These are phyloP conservation scores for Fraxinus americana DNA, from an alignment of 257 asterid species.

Conservation along the genomic window DNA sequence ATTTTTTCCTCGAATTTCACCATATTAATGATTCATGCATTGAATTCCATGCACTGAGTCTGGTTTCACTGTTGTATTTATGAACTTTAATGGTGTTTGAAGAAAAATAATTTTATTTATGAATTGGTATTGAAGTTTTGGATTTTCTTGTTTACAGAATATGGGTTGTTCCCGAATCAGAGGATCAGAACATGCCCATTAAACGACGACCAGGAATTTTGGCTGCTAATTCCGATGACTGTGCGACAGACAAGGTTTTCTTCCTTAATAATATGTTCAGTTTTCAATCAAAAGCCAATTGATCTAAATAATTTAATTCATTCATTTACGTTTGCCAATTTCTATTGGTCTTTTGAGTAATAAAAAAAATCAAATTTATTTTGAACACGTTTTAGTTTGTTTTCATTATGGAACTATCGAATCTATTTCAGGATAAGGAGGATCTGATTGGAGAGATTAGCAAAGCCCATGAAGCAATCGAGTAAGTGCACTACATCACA, in stretches of 20 bases:
- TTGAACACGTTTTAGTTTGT: neutral
- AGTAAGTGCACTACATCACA: slow-evolving; percentile 44
- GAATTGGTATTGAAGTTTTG: neutral
- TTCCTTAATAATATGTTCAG: neutral
- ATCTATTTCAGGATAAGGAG: slow-evolving; percentile 45
- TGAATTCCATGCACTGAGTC: neutral
- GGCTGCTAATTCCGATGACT: slow-evolving; percentile 37
- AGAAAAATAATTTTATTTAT: neutral
- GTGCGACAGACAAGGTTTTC: slow-evolving; percentile 41
- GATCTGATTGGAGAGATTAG: slow-evolving; percentile 42
- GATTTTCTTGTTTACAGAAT: slow-evolving; percentile 40
- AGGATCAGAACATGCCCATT: slow-evolving; percentile 32
- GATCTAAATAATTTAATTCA: neutral
- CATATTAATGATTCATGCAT: neutral
- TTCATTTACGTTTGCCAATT: neutral
- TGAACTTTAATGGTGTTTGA: neutral
- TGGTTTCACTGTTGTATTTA: neutral
- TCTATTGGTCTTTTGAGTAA: neutral
- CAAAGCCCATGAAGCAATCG: slow-evolving; percentile 57
- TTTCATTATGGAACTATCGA: slow-evolving; percentile 12
- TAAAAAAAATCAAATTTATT: neutral
- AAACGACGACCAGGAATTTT: slow-evolving; percentile 36
- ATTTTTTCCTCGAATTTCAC: neutral
- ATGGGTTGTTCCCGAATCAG: slow-evolving; percentile 41
- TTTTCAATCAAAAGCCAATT: neutral